These are phyloP conservation scores for Rheum nobile DNA, from an alignment of 148 eudicot species.

Conservation along the genomic window DNA sequence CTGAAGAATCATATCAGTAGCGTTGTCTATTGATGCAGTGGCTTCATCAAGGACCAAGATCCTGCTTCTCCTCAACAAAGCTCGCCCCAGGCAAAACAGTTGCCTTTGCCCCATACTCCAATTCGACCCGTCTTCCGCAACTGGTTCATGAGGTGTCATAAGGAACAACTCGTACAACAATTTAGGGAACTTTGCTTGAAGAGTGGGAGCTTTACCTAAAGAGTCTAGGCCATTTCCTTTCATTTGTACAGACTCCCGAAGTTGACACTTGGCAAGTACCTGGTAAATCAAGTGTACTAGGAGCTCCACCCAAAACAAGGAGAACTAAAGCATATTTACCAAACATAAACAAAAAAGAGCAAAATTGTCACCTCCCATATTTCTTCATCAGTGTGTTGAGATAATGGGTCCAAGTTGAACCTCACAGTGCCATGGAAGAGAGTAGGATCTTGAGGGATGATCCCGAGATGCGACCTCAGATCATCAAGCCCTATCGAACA, in stretches of 20 bases:
- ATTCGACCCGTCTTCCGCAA: conserved; percentile 80
- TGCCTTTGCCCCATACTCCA: conserved; percentile 99
- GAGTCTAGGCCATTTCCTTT: conserved; percentile 62
- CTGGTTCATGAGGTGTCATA: conserved; percentile 17
- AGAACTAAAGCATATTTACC: no score
- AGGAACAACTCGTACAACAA: neutral
- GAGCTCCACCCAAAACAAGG: no score
- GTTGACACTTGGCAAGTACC: conserved; percentile 83
- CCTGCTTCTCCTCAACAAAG: conserved; percentile 72
- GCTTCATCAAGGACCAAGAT: conserved; percentile 89
- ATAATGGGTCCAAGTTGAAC: conserved; percentile 71
- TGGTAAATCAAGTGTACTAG: no score
- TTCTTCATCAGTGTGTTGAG: conserved; percentile 46
- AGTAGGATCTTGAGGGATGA: conserved; percentile 87
- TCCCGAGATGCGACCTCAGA: conserved; percentile 71
- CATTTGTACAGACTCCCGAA: conserved; percentile 59
- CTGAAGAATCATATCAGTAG: conserved; percentile 70
- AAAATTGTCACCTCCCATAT: conserved; percentile 71
- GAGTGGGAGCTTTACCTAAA: conserved; percentile 28
- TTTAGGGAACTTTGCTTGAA: neutral
- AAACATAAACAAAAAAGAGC: neutral
- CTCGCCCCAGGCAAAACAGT: conserved; percentile 77
- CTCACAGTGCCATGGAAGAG: conserved; percentile 80
- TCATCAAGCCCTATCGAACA: conserved; percentile 73
- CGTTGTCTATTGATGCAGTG: conserved; percentile 80